Base-by-base conservation (phyloP, 805 yeast genomes). In the Phaffomyces antillensis region DNA sequence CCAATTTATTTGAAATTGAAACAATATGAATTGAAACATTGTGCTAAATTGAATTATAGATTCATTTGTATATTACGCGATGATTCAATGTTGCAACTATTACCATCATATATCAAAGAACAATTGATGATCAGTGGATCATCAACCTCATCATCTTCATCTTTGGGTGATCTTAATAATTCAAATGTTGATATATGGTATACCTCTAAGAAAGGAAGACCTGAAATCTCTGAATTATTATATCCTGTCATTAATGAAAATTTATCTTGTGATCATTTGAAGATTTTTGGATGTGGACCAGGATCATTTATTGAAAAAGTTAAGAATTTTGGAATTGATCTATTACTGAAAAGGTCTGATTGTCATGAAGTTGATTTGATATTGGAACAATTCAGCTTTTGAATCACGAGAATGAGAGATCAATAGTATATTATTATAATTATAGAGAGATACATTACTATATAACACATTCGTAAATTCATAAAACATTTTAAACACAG, bases 281-380 rank as follows among this genome's bases (percentile, higher is more conserved):
- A 53, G 26, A 38, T 58, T 5, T 49, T 56, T n/a, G 58, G 53
- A 7, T 58, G 62, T 50, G 62, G 62, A 7, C 61, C 62, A 3
- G 40, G 38, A 23, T 23, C 25, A 2, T 36, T 58, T 39, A 52
- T 58, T 49, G n/a, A 33, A 2, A 42, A 39, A 7, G 44, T 50
- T 58, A 67, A 55, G 20, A 25, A 41, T 15, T 52, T 58, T 33
- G 53, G 55, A 7, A 44, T 43, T 4, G 40, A 41, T 15, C 30
- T 20, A 7, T 20, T 20, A 20, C 6, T 20, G 23, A 20, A 37
- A 17, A n/a, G 33, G 1, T 16, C 36, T 12, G 5, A 33, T 7
- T 17, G 33, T 11, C 7, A 28, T 33, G 47, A 44, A n/a, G 44
- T 55, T 11, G 55, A 55, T 31, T 39, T 54, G 38, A 41, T 55